phyloP scores from a whole-genome alignment of 495 filamentous ascomycete genomes.

The Podospora conica region DNA sequence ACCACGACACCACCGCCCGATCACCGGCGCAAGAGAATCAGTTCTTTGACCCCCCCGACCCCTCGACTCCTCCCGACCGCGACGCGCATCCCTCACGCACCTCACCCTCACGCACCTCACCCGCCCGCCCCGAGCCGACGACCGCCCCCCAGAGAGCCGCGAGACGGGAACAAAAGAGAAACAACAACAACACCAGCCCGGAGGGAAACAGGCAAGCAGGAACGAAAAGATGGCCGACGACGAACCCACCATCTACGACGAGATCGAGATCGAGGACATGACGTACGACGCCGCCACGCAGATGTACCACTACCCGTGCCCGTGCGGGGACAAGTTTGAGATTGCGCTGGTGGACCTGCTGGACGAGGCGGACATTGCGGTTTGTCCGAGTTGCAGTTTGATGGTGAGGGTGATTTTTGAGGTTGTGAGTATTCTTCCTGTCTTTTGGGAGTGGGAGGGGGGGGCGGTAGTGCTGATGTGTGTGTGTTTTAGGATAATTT shows the following conservation, averaged over 20 bases:
- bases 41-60: too few species aligned
- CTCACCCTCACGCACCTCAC: too few species aligned
- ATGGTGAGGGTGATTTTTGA: slow-evolving; percentile 97
- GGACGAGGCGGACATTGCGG: slow-evolving; percentile 84
- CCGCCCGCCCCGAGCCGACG: not conserved
- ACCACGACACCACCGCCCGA: too few species aligned
- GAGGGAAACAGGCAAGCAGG: too few species aligned
- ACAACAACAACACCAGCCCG: too few species aligned
- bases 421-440: slow-evolving; percentile 47
- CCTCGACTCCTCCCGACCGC: too few species aligned
- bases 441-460: not conserved
- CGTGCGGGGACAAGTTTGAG: slow-evolving; percentile 95
- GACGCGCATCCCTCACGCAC: too few species aligned
- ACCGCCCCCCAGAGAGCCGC: not conserved
- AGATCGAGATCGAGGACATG: slow-evolving; percentile 99
- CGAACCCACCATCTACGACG: slow-evolving; percentile 79
- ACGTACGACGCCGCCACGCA: slow-evolving; percentile 77
- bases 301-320: slow-evolving; percentile 93
- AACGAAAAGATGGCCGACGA: slow-evolving; percentile 58
- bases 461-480: not conserved
- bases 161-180: not conserved
- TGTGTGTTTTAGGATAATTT: slow-evolving; percentile 30
- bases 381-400: slow-evolving; percentile 93
- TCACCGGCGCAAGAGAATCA: too few species aligned
- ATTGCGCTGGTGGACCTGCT: slow-evolving; percentile 78